These are phyloP conservation scores for Tetragonia tetragonoides DNA, from an alignment of 148 eudicot genomes.

Conservation along the genomic window DNA sequence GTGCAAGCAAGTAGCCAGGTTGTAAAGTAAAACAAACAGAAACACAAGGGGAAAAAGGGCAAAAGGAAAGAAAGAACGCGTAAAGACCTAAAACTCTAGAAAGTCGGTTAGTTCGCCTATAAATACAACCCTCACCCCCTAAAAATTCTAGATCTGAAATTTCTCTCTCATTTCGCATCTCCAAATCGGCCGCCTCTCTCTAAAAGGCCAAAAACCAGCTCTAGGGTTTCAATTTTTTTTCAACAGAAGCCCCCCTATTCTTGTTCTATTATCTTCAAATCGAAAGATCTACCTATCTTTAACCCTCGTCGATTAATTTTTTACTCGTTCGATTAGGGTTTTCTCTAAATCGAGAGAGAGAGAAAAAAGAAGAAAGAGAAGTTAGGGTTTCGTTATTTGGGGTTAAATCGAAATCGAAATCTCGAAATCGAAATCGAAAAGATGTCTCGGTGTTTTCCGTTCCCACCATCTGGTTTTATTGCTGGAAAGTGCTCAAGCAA, in stretches of 20 bases:
- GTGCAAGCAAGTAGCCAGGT: conserved; percentile 6
- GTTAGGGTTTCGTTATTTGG: neutral
- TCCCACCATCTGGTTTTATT: conserved; percentile 57
- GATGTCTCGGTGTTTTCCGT: conserved; percentile 92
- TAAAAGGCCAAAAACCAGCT: neutral
- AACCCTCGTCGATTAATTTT: conserved; percentile 13
- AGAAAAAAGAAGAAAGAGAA: neutral
- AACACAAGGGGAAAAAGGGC: conserved; percentile 11
- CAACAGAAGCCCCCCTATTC: neutral
- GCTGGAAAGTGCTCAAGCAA: conserved; percentile 40
- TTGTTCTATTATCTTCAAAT: neutral
- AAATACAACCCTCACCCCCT: conserved; percentile 12
- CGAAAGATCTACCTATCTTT: conserved; percentile 7
- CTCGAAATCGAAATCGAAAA: neutral
- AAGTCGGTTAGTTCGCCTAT: conserved; percentile 18
- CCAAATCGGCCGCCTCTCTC: neutral
- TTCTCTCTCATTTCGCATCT: neutral
- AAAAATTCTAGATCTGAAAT: neutral
- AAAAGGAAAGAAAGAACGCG: conserved; percentile 4
- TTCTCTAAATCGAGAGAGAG: neutral
- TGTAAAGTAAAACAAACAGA: neutral
- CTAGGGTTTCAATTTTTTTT: conserved; percentile 27
- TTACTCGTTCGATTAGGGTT: neutral
- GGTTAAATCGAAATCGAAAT: neutral
- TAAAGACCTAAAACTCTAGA: neutral